phyloP scores from a whole-genome alignment of 2,329 filamentous ascomycete genomes.

The Lasiodiplodia gonubiensis region DNA sequence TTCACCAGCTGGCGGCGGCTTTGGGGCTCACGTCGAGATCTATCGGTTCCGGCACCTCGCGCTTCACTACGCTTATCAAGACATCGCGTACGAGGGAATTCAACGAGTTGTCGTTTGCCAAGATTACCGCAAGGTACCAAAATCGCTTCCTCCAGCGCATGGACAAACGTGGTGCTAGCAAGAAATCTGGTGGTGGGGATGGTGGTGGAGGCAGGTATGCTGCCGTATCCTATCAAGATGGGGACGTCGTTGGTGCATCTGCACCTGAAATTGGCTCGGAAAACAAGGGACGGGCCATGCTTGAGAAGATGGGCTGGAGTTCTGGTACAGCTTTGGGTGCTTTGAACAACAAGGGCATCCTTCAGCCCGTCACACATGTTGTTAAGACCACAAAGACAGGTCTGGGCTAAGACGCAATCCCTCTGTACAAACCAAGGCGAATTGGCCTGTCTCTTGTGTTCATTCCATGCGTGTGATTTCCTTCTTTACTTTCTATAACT shows the following conservation, averaged over 20 bases:
- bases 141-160: conserved; percentile 23
- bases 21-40: conserved; percentile 87
- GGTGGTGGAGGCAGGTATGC: conserved; percentile 45
- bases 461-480: neutral
- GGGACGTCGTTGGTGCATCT: conserved; percentile 83
- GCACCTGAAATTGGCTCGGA: conserved; percentile 82
- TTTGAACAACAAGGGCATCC: conserved; percentile 82
- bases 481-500: neutral
- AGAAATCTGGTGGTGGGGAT: conserved; percentile 37
- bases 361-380: conserved; percentile 83
- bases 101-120: conserved; percentile 59
- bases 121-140: conserved; percentile 39
- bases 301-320: conserved; percentile 98
- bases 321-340: conserved; percentile 84
- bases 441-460: neutral
- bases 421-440: neutral
- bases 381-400: conserved; percentile 88
- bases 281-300: conserved; percentile 83
- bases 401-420: conserved; percentile 62
- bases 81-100: conserved; percentile 70
- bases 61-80: conserved; percentile 79
- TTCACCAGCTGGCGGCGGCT: conserved; percentile 78
- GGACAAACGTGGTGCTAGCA: conserved; percentile 14
- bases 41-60: conserved; percentile 71
- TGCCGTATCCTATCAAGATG: conserved; percentile 72